Evolutionary conservation across 306 rosid species (phyloP).

Genomic region (Rubus parviflorus): DNA sequence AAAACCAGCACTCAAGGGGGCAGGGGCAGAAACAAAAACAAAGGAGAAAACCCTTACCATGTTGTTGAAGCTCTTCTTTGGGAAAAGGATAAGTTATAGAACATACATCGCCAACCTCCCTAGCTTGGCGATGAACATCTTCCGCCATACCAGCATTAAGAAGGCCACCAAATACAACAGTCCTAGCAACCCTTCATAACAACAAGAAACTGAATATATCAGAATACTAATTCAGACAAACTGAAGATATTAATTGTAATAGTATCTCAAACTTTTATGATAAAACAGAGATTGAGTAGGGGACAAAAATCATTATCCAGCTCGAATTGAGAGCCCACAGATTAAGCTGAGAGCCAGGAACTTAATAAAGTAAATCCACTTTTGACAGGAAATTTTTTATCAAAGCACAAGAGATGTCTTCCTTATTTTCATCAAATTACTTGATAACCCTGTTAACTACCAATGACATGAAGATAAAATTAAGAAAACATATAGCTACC

Average conservation of each 20-base stretch:
- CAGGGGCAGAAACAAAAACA: not conserved
- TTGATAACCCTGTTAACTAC: not conserved
- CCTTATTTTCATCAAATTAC: not conserved
- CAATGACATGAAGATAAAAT: not conserved
- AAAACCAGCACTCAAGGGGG: not conserved
- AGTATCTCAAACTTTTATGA: not conserved
- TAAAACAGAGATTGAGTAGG: not conserved
- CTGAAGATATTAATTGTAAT: not conserved
- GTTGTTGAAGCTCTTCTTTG: conserved; percentile 61
- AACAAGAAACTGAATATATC: conserved; percentile 26
- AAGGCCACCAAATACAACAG: conserved; percentile 84
- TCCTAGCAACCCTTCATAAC: conserved; percentile 83
- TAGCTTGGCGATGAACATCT: conserved; percentile 65
- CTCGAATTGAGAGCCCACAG: not conserved
- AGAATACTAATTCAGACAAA: not conserved
- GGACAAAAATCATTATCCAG: not conserved
- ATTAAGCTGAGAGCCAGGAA: not conserved
- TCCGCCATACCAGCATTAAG: conserved; percentile 69
- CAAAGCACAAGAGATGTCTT: not conserved
- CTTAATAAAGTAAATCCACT: not conserved
- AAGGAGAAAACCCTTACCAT: conserved; percentile 52
- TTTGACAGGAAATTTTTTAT: not conserved
- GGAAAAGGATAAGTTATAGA: conserved; percentile 79
- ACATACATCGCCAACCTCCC: conserved; percentile 66
- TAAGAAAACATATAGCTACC: not conserved